These are phyloP conservation scores for Hygrophorus russula DNA, from an alignment of 768 basidiomycete genomes.

Conservation along the genomic window DNA sequence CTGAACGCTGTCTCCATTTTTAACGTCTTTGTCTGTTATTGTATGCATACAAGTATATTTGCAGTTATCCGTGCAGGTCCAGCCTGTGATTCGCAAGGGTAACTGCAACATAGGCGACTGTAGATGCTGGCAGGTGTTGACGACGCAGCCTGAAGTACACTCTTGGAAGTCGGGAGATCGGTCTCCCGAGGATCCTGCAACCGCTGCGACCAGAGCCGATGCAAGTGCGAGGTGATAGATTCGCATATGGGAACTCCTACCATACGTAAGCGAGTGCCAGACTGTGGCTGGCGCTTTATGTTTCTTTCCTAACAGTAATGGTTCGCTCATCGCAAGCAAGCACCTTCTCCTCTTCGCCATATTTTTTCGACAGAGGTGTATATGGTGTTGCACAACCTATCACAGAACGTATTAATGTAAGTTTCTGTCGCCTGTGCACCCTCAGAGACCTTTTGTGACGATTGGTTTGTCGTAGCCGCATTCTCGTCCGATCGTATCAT, in stretches of 20 bases:
- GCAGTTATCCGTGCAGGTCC: slow-evolving; percentile 85
- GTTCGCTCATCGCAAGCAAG: slow-evolving; percentile 35
- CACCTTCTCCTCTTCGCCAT: slow-evolving; percentile 64
- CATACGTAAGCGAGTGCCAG: background rate
- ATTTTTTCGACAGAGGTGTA: slow-evolving; percentile 65
- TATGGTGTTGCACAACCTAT: slow-evolving; percentile 70
- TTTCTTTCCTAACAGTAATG: slow-evolving; percentile 17
- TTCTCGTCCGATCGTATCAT: slow-evolving; percentile 85
- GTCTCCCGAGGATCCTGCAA: slow-evolving; percentile 53
- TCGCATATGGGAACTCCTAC: background rate
- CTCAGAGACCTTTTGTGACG: background rate
- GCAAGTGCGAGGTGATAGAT: background rate
- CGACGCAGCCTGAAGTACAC: slow-evolving; percentile 38
- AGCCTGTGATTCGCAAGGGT: slow-evolving; percentile 59
- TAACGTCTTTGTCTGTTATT: slow-evolving; percentile 49
- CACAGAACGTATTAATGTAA: slow-evolving; percentile 67
- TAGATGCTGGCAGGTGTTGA: slow-evolving; percentile 27
- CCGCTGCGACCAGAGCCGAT: background rate
- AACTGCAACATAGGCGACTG: slow-evolving; percentile 29
- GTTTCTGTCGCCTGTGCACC: slow-evolving; percentile 13
- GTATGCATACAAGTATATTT: slow-evolving; percentile 82
- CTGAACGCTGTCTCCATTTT: slow-evolving; percentile 32
- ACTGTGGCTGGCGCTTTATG: background rate
- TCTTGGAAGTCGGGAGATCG: slow-evolving; percentile 36
- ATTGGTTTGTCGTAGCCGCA: slow-evolving; percentile 38